Conservation (phyloP, 1,284 basidiomycete genomes). For the Tausonia pullulans region DNA sequence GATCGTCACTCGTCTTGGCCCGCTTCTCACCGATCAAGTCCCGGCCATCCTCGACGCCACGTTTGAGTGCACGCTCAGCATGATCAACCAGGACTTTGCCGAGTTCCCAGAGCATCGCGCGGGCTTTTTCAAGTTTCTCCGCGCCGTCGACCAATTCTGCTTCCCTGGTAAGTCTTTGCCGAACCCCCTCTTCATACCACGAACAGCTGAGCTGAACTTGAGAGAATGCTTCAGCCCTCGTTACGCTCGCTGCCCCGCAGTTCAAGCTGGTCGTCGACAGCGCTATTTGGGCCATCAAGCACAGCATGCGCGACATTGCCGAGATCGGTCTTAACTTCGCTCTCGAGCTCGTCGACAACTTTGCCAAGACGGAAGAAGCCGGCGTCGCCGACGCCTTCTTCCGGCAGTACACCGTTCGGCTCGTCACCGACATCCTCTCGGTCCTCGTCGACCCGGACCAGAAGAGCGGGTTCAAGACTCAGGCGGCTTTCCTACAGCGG, state of each 20-base stretch:
- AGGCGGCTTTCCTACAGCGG: conserved; percentile 76
- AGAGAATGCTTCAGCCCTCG: conserved; percentile 47
- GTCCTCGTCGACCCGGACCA: conserved; percentile 97
- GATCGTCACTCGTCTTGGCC: conserved; percentile 74
- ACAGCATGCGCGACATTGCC: conserved; percentile 98
- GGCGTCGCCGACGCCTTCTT: conserved; percentile 71
- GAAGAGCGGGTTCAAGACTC: conserved; percentile 93
- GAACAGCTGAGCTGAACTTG: conserved; percentile 2
- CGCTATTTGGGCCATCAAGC: conserved; percentile 99
- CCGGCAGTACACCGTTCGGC: conserved; percentile 83
- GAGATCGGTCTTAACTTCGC: conserved; percentile 87
- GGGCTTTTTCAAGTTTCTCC: conserved; percentile 92
- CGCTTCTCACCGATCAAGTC: conserved; percentile 85
- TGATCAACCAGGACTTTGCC: conserved; percentile 99
- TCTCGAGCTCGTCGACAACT: conserved; percentile 92
- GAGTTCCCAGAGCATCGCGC: conserved; percentile 97
- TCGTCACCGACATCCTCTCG: conserved; percentile 94
- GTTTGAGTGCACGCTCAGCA: conserved; percentile 92
- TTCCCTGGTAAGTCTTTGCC: conserved; percentile 63
- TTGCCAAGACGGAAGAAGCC: conserved; percentile 61
- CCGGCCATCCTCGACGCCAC: conserved; percentile 91
- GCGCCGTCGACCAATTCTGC: conserved; percentile 86
- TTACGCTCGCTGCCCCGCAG: conserved; percentile 76
- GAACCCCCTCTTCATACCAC: background rate
- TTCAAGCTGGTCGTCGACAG: conserved; percentile 99